phyloP scores from a whole-genome alignment of 2,329 filamentous ascomycete genomes.

The Metarhizium album region DNA sequence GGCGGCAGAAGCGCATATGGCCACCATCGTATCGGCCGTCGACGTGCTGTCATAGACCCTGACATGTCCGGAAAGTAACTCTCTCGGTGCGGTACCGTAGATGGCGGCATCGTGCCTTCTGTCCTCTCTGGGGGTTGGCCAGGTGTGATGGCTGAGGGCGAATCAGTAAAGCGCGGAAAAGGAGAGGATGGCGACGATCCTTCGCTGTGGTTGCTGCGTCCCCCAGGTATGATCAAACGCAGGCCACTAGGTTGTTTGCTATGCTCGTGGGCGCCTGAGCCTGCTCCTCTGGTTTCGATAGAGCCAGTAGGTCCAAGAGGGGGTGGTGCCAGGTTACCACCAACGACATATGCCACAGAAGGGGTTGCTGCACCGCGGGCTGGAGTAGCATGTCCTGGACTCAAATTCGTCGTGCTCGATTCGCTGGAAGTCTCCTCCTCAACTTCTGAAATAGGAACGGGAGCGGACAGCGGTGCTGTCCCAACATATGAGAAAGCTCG shows the following conservation, averaged over 20 bases:
- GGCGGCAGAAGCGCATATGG: constrained; percentile 63
- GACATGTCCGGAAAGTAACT: constrained; percentile 37
- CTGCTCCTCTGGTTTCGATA: background rate
- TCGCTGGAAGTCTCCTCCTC: background rate
- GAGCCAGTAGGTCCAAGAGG: constrained; percentile 17
- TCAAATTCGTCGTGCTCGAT: constrained; percentile 1
- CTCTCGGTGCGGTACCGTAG: constrained; percentile 26
- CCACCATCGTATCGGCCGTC: constrained; percentile 60
- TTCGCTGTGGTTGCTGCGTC: constrained; percentile 30
- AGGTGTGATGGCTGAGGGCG: constrained; percentile 34
- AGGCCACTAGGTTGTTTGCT: constrained; percentile 17
- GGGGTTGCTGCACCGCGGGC: background rate
- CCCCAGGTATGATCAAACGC: constrained; percentile 37
- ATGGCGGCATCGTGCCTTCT: constrained; percentile 44
- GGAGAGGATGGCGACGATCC: constrained; percentile 44
- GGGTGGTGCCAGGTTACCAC: constrained; percentile 32
- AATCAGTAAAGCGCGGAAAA: constrained; percentile 60
- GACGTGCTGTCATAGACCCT: constrained; percentile 25
- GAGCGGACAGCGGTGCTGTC: background rate
- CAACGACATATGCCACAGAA: constrained; percentile 23
- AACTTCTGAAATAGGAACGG: background rate
- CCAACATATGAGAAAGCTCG: constrained; percentile 11
- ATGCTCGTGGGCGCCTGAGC: background rate
- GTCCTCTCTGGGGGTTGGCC: constrained; percentile 30
- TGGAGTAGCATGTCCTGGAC: constrained; percentile 10